Conservation (phyloP, 345 rosid species). For the Camelina laxa region DNA sequence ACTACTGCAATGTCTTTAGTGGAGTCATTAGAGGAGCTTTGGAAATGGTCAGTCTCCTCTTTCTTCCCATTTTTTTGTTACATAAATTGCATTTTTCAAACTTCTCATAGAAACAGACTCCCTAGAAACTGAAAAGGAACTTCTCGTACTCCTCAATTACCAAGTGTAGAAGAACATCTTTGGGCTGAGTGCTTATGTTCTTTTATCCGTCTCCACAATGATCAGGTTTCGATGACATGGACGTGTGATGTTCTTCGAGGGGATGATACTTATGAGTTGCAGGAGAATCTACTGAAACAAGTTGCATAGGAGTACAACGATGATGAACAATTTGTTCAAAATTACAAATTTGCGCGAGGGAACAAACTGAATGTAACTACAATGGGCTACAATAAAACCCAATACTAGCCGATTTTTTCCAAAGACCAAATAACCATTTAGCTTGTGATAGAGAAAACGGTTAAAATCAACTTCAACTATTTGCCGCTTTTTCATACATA, state of each 20-base stretch:
- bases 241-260: conserved; percentile 78
- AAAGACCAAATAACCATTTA: too few species aligned
- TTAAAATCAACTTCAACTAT: too few species aligned
- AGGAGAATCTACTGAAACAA: conserved; percentile 86
- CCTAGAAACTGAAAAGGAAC: not conserved
- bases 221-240: conserved; percentile 91
- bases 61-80: not conserved
- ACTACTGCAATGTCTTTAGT: conserved; percentile 84
- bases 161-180: conserved; percentile 19
- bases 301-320: conserved; percentile 93
- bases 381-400: too few species aligned
- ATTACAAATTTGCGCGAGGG: too few species aligned
- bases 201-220: not conserved
- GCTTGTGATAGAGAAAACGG: too few species aligned
- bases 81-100: not conserved
- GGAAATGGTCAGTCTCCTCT: conserved; percentile 67
- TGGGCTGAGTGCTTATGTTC: conserved; percentile 2
- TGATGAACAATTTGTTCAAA: conserved; percentile 60
- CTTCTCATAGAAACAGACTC: not conserved
- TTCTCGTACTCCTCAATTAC: not conserved
- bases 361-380: too few species aligned
- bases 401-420: too few species aligned
- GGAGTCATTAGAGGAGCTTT: conserved; percentile 93
- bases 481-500: too few species aligned
- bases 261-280: conserved; percentile 82